Percentiles rank a stretch among this genome's conserved stretches.
phyloP scores from a whole-genome alignment of 1,284 basidiomycete genomes.

The Clitocybe nebularis region DNA sequence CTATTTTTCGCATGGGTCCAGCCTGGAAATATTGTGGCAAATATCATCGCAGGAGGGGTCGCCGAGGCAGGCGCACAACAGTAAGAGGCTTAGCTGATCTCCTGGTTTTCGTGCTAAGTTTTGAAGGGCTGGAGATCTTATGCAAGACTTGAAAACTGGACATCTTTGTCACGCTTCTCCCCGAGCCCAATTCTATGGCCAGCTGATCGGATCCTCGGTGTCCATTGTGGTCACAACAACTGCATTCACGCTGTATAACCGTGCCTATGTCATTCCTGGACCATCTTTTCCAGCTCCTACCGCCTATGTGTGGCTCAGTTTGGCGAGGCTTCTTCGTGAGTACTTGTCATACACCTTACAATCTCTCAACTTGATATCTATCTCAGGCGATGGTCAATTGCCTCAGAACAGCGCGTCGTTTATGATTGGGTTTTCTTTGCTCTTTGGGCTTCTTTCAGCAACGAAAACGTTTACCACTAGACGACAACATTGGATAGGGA shows the following conservation, averaged over 20 bases:
- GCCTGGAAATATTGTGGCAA: constrained; percentile 92
- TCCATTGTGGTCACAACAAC: constrained; percentile 88
- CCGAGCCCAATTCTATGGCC: constrained; percentile 83
- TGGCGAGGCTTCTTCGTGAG: constrained; percentile 85
- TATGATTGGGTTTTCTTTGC: constrained; percentile 74
- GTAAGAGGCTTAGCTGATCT: constrained; percentile 37
- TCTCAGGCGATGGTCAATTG: constrained; percentile 73
- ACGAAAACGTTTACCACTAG: constrained; percentile 61
- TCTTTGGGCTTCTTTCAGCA: constrained; percentile 68
- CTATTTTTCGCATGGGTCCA: constrained; percentile 92
- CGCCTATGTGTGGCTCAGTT: constrained; percentile 88
- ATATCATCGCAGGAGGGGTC: constrained; percentile 94
- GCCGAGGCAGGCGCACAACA: constrained; percentile 96
- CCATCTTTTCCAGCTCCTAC: constrained; percentile 93
- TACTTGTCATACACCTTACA: constrained; percentile 11
- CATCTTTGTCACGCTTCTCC: constrained; percentile 86
- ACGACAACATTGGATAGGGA: constrained; percentile 45
- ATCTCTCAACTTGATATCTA: neutral
- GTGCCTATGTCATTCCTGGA: constrained; percentile 83
- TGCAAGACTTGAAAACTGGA: constrained; percentile 98
- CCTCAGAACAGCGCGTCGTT: constrained; percentile 76
- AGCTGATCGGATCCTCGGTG: constrained; percentile 83
- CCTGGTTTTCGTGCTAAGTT: constrained; percentile 1
- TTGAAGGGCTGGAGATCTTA: constrained; percentile 87
- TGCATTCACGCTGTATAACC: constrained; percentile 85